phyloP scores from a whole-genome alignment of 164 flowering plant species.

The Tinospora cordifolia region DNA sequence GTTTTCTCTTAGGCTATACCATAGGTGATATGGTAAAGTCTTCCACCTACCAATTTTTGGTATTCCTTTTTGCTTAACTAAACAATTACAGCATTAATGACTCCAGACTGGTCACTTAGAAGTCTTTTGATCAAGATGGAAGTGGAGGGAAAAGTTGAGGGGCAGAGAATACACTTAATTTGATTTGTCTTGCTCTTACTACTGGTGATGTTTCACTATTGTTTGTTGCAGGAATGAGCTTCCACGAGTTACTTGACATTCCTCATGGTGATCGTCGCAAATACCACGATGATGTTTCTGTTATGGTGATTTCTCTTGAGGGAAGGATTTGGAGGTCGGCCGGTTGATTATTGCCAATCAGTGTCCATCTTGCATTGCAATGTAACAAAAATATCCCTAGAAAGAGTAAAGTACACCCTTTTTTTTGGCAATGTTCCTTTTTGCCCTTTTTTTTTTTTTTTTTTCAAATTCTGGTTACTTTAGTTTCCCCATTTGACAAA shows the following conservation, averaged over 20 bases:
- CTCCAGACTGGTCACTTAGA: neutral
- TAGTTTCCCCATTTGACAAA: too few relatives aligned
- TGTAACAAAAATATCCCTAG: slow-evolving; percentile 19
- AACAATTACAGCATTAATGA: too few relatives aligned
- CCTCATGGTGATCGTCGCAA: slow-evolving; percentile 62
- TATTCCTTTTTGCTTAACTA: too few relatives aligned
- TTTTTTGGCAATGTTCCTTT: neutral
- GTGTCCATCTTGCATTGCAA: neutral
- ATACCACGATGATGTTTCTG: slow-evolving; percentile 67
- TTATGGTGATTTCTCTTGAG: slow-evolving; percentile 61
- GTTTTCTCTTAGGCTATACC: too few relatives aligned
- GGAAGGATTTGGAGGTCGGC: slow-evolving; percentile 60
- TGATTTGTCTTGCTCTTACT: neutral
- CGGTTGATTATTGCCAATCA: slow-evolving; percentile 14
- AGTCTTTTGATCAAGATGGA: neutral
- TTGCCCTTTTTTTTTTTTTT: too few relatives aligned
- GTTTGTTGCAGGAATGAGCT: slow-evolving; percentile 55
- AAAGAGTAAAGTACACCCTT: slow-evolving; percentile 10
- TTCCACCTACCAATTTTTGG: neutral
- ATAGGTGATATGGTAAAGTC: neutral
- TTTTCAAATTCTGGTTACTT: neutral
- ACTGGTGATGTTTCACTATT: neutral
- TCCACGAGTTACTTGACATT: slow-evolving; percentile 59
- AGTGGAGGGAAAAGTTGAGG: neutral
- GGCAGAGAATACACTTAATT: neutral